A percentile compares a stretch with the other conserved stretches of the same genome.
Evolutionary conservation across 202 grass and related monocot genomes (phyloP).

Genomic region (Schoenoplectus tabernaemontani): DNA sequence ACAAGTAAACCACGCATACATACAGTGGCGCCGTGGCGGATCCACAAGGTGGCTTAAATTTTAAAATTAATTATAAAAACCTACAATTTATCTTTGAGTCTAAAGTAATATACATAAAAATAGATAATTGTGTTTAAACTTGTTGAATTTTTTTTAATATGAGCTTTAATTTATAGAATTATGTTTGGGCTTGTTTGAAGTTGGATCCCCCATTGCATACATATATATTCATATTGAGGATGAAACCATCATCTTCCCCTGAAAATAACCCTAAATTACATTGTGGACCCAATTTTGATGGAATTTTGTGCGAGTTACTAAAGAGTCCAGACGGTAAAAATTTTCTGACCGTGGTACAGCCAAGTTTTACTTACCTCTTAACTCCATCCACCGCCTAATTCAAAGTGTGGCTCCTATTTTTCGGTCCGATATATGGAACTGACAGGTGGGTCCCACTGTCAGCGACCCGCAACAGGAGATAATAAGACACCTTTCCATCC

Average conservation of each 20-base stretch:
- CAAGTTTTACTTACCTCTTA: background rate
- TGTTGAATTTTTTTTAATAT: too few relatives aligned
- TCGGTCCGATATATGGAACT: background rate
- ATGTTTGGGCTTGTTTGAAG: too few relatives aligned
- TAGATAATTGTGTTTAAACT: too few relatives aligned
- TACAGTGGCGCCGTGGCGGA: too few relatives aligned
- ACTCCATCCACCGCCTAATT: background rate
- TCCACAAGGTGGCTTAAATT: too few relatives aligned
- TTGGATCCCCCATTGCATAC: too few relatives aligned
- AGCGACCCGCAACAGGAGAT: background rate
- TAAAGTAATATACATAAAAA: too few relatives aligned
- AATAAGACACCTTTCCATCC: background rate
- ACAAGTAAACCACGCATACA: background rate
- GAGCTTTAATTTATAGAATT: too few relatives aligned
- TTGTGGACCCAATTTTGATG: background rate
- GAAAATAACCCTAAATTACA: background rate
- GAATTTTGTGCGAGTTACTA: background rate
- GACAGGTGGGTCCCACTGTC: background rate
- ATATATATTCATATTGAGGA: background rate
- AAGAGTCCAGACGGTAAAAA: background rate
- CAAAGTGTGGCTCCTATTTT: conserved; percentile 4
- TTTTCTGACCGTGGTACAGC: background rate
- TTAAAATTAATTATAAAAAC: too few relatives aligned
- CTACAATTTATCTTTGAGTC: too few relatives aligned
- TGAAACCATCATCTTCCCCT: background rate